phyloP scores from a whole-genome alignment of 1,139 yeast genomes.

The Wickerhamomyces sp. region DNA sequence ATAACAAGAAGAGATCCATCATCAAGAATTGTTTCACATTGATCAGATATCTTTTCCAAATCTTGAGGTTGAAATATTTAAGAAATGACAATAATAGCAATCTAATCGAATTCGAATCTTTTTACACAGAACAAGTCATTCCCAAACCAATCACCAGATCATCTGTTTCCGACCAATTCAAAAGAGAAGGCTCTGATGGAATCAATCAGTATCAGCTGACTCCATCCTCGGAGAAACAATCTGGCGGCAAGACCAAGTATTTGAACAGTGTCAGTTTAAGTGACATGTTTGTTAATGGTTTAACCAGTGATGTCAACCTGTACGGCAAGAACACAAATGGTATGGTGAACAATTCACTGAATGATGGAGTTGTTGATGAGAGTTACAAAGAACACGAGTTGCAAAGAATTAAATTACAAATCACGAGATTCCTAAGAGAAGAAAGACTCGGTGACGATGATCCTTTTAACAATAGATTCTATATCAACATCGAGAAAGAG shows the following conservation, averaged over 20 bases:
- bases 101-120: slow-evolving; percentile 20
- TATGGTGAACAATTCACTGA: slow-evolving; percentile 3
- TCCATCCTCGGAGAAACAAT: slow-evolving; percentile 9
- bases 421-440: slow-evolving; percentile 21
- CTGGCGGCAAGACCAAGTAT: slow-evolving; percentile 11
- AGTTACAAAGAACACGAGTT: slow-evolving; percentile 22
- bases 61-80: slow-evolving; percentile 23
- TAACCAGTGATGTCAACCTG: slow-evolving; percentile 17
- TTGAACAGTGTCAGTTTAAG: slow-evolving; percentile 18
- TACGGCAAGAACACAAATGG: slow-evolving; percentile 2
- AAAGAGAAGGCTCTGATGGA: slow-evolving; percentile 4
- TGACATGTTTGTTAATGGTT: slow-evolving; percentile 23
- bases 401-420: slow-evolving; percentile 23
- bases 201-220: not conserved
- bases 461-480: slow-evolving; percentile 23
- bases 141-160: slow-evolving; percentile 20
- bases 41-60: slow-evolving; percentile 26
- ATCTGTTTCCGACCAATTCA: slow-evolving; percentile 2
- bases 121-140: slow-evolving; percentile 21
- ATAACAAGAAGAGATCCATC: slow-evolving; percentile 26
- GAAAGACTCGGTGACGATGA: slow-evolving; percentile 24
- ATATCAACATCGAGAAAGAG: slow-evolving; percentile 22
- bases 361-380: slow-evolving; percentile 16
- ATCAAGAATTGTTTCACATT: slow-evolving; percentile 27
- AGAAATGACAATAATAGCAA: slow-evolving; percentile 14